Base-by-base conservation (phyloP, 495 filamentous ascomycete genomes). In the Tricharina praecox region DNA sequence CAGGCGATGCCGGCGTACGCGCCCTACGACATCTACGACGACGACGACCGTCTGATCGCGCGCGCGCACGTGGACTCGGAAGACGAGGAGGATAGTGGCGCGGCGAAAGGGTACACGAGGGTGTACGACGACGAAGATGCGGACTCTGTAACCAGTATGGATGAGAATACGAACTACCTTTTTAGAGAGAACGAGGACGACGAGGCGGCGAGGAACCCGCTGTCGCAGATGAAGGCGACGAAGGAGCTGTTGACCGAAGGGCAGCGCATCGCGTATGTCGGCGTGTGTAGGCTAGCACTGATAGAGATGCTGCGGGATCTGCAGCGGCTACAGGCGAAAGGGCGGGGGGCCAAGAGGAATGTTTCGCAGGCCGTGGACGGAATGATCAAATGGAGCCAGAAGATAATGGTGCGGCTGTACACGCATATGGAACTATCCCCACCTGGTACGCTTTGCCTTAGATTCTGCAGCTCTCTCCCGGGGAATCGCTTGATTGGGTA, bases 251-350 rank as follows among this genome's bases (percentile, higher is more conserved):
- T 99, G 20, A 99, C 86, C 3, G 90, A 96, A 63, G 85, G 85
- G 2, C 92, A 99, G 66, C 75, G 84, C 50, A 88, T 99, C 49
- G 90, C 90, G 2, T 99, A 99, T 64, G 92, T 96, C 20, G 88
- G 92, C 4, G 70, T 94, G 37, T 79, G 82, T 24, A 71, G 86
- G 51, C 56, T 99, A 41, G 73, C 82, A 21, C 77, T 95, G 41
- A 76, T 73, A 20, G 66, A 73, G 45, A 92, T 99, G 82, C 62
- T 74, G 15, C 71, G 72, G 43, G 80, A 84, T 23, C 53, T 77
- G 40, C 72, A 77, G 36, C 62, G 64, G 18, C 55, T 87, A 4
- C 68, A 75, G 45, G 53, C 58, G 10, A 69, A 69, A 16, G 65
- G 60, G 20, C 74, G 66, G 50, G 67, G 64, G 4, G 67, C 71